Conservation (phyloP, 768 basidiomycete species). For the Multifurca ochricompacta region DNA sequence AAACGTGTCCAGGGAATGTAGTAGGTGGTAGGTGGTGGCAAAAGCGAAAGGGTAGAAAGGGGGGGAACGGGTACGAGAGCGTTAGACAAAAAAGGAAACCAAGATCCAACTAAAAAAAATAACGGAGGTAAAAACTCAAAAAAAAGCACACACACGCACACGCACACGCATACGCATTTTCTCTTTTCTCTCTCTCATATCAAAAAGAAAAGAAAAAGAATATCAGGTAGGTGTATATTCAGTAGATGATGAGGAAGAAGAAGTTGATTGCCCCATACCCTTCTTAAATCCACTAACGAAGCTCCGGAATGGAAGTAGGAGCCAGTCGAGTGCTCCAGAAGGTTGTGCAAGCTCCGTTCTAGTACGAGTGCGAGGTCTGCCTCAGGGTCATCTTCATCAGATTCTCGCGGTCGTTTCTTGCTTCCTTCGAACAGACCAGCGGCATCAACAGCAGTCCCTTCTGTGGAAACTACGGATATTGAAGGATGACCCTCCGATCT, state of each 20-base stretch:
- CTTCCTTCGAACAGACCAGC: constrained; percentile 27
- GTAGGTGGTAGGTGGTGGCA: constrained; percentile 7
- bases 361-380: constrained; percentile 42
- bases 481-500: constrained; percentile 20
- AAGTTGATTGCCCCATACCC: constrained; percentile 6
- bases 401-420: constrained; percentile 44
- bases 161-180: too few species aligned
- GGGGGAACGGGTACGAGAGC: neutral
- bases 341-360: constrained; percentile 41
- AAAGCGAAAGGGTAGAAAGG: constrained; percentile 8
- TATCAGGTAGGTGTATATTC: constrained; percentile 10
- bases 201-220: neutral
- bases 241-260: neutral
- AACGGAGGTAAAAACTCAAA: constrained; percentile 4
- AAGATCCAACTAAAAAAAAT: neutral
- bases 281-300: constrained; percentile 19
- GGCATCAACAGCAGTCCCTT: constrained; percentile 33
- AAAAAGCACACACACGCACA: too few species aligned
- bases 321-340: constrained; percentile 24
- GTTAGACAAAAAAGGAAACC: constrained; percentile 10
- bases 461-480: constrained; percentile 28
- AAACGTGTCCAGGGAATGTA: constrained; percentile 11
- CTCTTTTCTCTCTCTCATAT: too few species aligned
- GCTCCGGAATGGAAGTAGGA: constrained; percentile 16
- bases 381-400: constrained; percentile 30